Evolutionary conservation across 257 asterid species (phyloP).

Genomic region (Salvia miltiorrhiza): DNA sequence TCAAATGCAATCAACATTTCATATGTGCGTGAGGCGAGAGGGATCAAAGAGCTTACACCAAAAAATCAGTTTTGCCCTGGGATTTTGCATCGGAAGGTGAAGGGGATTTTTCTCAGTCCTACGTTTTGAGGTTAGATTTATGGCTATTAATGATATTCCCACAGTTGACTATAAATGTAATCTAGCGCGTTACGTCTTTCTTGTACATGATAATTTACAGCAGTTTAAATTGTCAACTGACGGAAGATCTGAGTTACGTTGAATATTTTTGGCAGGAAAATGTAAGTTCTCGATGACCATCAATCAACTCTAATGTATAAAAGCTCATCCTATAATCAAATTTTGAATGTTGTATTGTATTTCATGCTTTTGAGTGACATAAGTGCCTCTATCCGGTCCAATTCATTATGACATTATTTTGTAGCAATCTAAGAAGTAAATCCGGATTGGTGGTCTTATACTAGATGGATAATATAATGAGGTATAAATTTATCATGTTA

Average conservation of each 20-base stretch:
- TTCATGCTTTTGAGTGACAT: neutral
- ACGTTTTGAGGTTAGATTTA: neutral
- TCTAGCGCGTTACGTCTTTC: slow-evolving; percentile 2
- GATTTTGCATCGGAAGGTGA: slow-evolving; percentile 19
- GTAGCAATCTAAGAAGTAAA: too few species aligned
- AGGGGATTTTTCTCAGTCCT: slow-evolving; percentile 16
- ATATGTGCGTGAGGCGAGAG: slow-evolving; percentile 5
- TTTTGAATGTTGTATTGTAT: neutral
- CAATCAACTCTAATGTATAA: neutral
- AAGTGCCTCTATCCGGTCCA: too few species aligned
- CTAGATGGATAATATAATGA: too few species aligned
- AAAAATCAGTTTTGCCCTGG: slow-evolving; percentile 15
- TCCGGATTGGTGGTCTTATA: too few species aligned
- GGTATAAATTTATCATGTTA: too few species aligned
- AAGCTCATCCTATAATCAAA: neutral
- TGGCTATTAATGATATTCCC: neutral
- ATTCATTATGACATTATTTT: too few species aligned
- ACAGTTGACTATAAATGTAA: slow-evolving; percentile 13
- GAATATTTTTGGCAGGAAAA: neutral
- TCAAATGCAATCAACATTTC: neutral
- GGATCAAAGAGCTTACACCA: slow-evolving; percentile 4
- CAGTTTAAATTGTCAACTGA: too few species aligned
- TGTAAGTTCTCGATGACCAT: neutral
- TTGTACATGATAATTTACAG: slow-evolving; percentile 5
- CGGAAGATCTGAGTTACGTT: neutral